Conservation (phyloP, 306 rosid species). For the Alnus rubra region DNA sequence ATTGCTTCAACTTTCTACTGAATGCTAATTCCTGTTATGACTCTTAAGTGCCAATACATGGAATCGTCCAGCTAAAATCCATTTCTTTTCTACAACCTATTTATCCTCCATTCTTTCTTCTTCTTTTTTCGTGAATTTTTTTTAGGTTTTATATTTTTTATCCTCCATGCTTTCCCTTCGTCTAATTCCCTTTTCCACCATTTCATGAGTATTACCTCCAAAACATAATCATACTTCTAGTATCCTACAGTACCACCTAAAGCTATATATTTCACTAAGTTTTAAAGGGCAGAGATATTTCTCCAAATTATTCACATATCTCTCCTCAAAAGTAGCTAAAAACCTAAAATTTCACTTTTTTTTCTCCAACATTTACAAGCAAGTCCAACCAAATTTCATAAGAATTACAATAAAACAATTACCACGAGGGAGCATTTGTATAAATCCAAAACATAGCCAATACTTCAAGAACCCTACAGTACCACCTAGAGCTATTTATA, state of each 20-base stretch:
- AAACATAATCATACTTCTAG: background rate
- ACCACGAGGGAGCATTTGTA: background rate
- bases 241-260: background rate
- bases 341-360: background rate
- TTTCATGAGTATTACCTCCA: background rate
- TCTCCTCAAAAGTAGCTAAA: background rate
- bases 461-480: background rate
- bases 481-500: background rate
- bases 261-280: background rate
- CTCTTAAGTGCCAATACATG: background rate
- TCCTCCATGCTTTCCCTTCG: background rate
- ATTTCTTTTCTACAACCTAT: background rate
- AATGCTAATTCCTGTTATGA: background rate
- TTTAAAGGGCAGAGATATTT: background rate
- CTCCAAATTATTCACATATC: background rate
- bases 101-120: background rate
- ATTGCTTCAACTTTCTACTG: background rate
- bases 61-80: background rate
- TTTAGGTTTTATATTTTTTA: background rate
- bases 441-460: background rate
- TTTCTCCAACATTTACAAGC: background rate
- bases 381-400: background rate
- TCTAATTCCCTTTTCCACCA: background rate
- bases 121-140: too few species aligned
- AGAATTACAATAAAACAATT: background rate